Evolutionary conservation across 2,329 filamentous ascomycete genomes (phyloP), one percentile per base, ranked within the genome.

Genomic region (Plectosphaerella sp.): DNA sequence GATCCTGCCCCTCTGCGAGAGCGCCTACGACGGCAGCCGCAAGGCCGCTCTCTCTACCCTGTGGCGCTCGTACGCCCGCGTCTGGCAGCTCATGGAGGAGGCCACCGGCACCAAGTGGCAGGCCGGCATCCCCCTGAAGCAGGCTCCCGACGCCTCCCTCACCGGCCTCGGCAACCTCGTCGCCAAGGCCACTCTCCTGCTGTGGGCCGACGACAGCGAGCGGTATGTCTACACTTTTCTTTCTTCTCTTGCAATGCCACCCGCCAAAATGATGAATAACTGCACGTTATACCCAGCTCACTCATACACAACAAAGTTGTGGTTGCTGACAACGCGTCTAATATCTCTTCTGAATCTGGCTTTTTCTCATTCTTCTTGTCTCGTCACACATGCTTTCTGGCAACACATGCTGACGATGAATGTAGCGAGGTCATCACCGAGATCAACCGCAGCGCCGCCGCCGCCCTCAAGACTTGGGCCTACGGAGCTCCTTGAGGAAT

Each of bases 201-300:
- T 93, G 59, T 97, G 93, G 91, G 78, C 86, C 58, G 91, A 96
- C 61, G 94, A 99, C 72, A 83, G 86, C 66, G 94, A 99, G 72
- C 85, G 91, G 92, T 97, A 88, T 67, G 93, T 91, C 59, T 12
- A 24, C 45, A 48, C 37, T 58, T 55, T 56, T 55, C 22, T 57
- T 25, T 16, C 18, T 35, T 49, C 52, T 22, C 10, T 54, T 49
- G 52, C 52, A 53, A 57, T 54, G 56, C 52, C 57, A 54, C 35
- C 51, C 51, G 54, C 65, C 68, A 67, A 73, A 64, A 86, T 91
- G 91, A 97, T 97, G 91, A 96, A 74, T 78, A 82, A 77, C 72
- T 76, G 41, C 83, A 85, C 89, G 90, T 92, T 92, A 93, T 83
- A 93, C 93, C 91, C 92, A 97, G 92, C 92, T 97, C 93, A 97